A percentile compares a stretch with the other conserved stretches of the same genome.
Conservation (phyloP, 345 rosid species). For the Acer negundo region DNA sequence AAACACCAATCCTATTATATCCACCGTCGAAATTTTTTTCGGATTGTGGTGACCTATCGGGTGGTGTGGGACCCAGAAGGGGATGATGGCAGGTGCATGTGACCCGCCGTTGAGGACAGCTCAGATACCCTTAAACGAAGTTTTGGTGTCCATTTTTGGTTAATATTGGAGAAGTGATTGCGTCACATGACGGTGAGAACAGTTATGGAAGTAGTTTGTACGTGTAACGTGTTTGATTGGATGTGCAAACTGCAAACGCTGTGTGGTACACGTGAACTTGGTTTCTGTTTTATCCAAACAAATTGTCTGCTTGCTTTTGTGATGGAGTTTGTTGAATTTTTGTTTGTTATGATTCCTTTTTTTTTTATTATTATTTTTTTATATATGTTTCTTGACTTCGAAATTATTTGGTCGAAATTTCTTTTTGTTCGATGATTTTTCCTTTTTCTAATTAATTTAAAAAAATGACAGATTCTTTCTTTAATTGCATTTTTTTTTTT, state of each 20-base stretch:
- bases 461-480: too few relatives aligned
- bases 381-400: background rate
- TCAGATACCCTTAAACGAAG: slow-evolving; percentile 10
- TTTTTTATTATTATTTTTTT: background rate
- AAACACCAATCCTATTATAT: background rate
- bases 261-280: slow-evolving; percentile 3
- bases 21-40: slow-evolving; percentile 18
- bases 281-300: background rate
- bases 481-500: too few relatives aligned
- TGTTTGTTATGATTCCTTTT: background rate
- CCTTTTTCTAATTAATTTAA: too few relatives aligned
- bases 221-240: background rate
- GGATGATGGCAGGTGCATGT: slow-evolving; percentile 27
- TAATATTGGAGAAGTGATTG: background rate
- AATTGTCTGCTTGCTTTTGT: background rate
- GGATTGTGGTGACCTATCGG: background rate
- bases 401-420: background rate
- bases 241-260: background rate
- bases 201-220: background rate
- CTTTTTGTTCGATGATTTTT: too few relatives aligned
- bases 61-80: background rate
- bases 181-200: background rate
- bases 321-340: background rate
- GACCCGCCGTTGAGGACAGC: slow-evolving; percentile 34
- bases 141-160: slow-evolving; percentile 5